Percentiles rank a stretch among this genome's conserved stretches.
phyloP scores from a whole-genome alignment of 2,329 filamentous ascomycete species.

The Leptographium lundbergii region DNA sequence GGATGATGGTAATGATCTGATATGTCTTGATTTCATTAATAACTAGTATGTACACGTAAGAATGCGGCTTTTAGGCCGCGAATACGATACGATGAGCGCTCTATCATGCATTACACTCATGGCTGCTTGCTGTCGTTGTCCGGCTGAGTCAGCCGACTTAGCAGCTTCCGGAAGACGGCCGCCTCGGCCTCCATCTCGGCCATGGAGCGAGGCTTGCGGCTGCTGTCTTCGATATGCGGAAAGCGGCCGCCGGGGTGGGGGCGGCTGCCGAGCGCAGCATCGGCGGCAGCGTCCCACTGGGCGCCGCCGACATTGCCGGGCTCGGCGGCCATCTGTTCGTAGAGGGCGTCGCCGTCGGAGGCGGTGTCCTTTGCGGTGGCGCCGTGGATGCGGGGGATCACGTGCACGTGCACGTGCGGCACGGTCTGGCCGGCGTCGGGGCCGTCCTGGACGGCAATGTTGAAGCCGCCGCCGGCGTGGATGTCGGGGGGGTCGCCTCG shows the following conservation, averaged over 20 bases:
- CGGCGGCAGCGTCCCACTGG: constrained; percentile 39
- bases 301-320: constrained; percentile 70
- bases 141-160: constrained; percentile 28
- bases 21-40: no score
- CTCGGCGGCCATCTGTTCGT: constrained; percentile 70
- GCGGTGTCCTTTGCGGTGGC: constrained; percentile 29
- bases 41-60: no score
- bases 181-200: constrained; percentile 77
- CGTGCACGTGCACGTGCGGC: constrained; percentile 82
- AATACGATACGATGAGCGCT: no score
- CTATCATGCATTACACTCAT: background rate
- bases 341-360: constrained; percentile 55
- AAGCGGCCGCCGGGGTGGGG: constrained; percentile 40
- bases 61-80: no score
- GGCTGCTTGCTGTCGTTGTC: constrained; percentile 13
- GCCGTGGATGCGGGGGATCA: constrained; percentile 60
- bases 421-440: constrained; percentile 86
- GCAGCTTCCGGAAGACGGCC: constrained; percentile 42
- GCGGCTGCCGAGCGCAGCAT: constrained; percentile 1
- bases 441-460: constrained; percentile 92
- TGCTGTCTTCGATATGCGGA: constrained; percentile 57
- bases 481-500: constrained; percentile 4
- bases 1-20: no score
- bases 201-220: constrained; percentile 51
- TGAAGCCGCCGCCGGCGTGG: constrained; percentile 53